A percentile compares a stretch with the other conserved stretches of the same genome.
phyloP scores from a whole-genome alignment of 164 flowering plant species.

The Brasenia schreberi region DNA sequence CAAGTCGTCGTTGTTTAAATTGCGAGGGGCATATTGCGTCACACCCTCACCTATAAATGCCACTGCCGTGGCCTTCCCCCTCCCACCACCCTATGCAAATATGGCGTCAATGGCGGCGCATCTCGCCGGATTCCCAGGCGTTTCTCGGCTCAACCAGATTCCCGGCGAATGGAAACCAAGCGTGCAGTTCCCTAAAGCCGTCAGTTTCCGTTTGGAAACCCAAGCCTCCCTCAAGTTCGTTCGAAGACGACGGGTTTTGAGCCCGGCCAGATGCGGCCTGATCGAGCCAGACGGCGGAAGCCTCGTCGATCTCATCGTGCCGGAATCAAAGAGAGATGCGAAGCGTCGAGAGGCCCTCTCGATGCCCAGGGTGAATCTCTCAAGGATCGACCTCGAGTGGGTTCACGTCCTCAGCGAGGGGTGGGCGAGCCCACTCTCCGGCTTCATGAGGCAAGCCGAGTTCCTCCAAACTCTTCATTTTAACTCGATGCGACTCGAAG shows the following conservation, averaged over 20 bases:
- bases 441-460: conserved; percentile 95
- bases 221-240: no score
- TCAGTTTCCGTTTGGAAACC: conserved; percentile 9
- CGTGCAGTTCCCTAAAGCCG: conserved; percentile 7
- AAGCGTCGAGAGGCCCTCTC: conserved; percentile 36
- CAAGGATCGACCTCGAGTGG: conserved; percentile 77
- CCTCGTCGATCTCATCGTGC: conserved; percentile 59
- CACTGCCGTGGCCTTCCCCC: neutral
- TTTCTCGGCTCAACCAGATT: conserved; percentile 4
- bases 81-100: conserved; percentile 3
- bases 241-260: neutral
- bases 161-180: neutral
- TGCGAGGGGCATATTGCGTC: neutral
- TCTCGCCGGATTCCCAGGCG: conserved; percentile 6
- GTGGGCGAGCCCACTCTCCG: conserved; percentile 37
- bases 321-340: conserved; percentile 24
- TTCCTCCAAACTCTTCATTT: conserved; percentile 99
- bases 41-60: neutral
- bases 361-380: conserved; percentile 46
- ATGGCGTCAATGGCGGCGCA: conserved; percentile 18
- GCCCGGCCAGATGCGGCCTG: conserved; percentile 30
- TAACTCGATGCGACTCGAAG: conserved; percentile 54
- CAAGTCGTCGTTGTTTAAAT: conserved; percentile 6
- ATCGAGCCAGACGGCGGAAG: conserved; percentile 95
- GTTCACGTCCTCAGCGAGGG: conserved; percentile 61